These are phyloP conservation scores for Elongisporangium anandrum DNA, from an alignment of 352 stramenopile species.

Conservation along the genomic window DNA sequence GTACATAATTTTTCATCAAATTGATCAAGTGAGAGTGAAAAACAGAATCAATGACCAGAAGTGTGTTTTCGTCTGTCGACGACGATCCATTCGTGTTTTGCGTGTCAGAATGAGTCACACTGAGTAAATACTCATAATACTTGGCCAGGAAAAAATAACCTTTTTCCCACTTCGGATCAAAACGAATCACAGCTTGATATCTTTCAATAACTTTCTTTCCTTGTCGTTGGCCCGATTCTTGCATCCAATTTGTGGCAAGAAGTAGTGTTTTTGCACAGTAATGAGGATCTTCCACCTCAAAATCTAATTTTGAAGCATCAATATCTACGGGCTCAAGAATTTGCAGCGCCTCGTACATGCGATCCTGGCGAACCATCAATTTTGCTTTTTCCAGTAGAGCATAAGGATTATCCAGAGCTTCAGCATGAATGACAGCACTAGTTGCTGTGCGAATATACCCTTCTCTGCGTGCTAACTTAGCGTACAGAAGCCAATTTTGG, in stretches of 20 bases:
- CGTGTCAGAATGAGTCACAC: slow-evolving; percentile 52
- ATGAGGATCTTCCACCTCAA: slow-evolving; percentile 66
- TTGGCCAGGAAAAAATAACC: slow-evolving; percentile 89
- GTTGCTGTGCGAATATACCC: slow-evolving; percentile 74
- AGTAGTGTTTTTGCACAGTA: slow-evolving; percentile 88
- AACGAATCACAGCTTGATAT: slow-evolving; percentile 93
- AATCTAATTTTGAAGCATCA: slow-evolving; percentile 67
- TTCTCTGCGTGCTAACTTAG: slow-evolving; percentile 81
- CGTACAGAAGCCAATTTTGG: slow-evolving; percentile 78
- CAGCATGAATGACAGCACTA: slow-evolving; percentile 84
- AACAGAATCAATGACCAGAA: slow-evolving; percentile 41
- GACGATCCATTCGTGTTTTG: slow-evolving; percentile 1
- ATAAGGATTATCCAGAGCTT: slow-evolving; percentile 71
- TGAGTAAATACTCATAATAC: slow-evolving; percentile 91
- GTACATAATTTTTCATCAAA: slow-evolving; percentile 94
- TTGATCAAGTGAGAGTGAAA: slow-evolving; percentile 79
- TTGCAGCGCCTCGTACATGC: slow-evolving; percentile 84
- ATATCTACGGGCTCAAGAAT: slow-evolving; percentile 80
- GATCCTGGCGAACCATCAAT: slow-evolving; percentile 71
- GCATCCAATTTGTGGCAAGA: slow-evolving; percentile 95
- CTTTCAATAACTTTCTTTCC: slow-evolving; percentile 91
- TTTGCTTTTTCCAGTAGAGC: slow-evolving; percentile 77
- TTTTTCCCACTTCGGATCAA: slow-evolving; percentile 93
- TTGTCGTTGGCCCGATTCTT: slow-evolving; percentile 92
- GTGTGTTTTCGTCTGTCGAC: slow-evolving; percentile 30